Percentiles rank a stretch among this genome's conserved stretches.
These are phyloP conservation scores for Aspergillus steynii DNA, from an alignment of 495 filamentous ascomycete genomes.

Conservation along the genomic window DNA sequence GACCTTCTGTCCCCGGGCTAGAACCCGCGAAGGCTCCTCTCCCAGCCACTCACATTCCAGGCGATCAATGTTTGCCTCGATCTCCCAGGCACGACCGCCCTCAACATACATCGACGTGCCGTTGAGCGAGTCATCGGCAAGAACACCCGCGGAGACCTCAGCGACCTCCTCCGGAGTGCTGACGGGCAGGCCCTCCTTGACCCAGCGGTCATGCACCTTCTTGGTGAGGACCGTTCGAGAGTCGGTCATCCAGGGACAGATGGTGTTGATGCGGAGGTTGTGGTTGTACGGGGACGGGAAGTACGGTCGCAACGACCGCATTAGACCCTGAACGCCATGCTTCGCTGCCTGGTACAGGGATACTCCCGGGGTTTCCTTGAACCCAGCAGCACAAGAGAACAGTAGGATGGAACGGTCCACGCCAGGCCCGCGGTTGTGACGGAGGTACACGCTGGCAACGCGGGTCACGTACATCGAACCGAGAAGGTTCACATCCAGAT, in stretches of 20 bases:
- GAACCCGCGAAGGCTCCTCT: slow-evolving; percentile 34
- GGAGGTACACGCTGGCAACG: slow-evolving; percentile 48
- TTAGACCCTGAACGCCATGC: slow-evolving; percentile 50
- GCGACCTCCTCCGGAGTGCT: slow-evolving; percentile 49
- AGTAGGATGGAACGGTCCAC: slow-evolving; percentile 49
- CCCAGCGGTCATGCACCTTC: slow-evolving; percentile 45
- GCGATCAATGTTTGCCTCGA: slow-evolving; percentile 45
- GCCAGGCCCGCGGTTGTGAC: slow-evolving; percentile 39
- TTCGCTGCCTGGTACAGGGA: slow-evolving; percentile 53
- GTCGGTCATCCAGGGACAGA: slow-evolving; percentile 56
- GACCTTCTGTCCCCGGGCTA: slow-evolving; percentile 38
- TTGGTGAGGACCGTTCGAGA: slow-evolving; percentile 38
- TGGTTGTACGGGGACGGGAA: slow-evolving; percentile 39
- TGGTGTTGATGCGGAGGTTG: slow-evolving; percentile 50
- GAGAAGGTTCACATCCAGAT: slow-evolving; percentile 52
- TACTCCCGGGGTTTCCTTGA: slow-evolving; percentile 47
- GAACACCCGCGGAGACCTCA: slow-evolving; percentile 39
- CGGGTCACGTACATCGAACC: slow-evolving; percentile 48
- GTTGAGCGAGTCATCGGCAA: slow-evolving; percentile 38
- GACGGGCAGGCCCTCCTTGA: slow-evolving; percentile 42
- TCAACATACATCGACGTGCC: slow-evolving; percentile 49
- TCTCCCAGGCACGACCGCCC: slow-evolving; percentile 50
- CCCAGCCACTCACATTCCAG: slow-evolving; percentile 47
- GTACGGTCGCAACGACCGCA: slow-evolving; percentile 46
- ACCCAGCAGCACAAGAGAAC: slow-evolving; percentile 45